Evolutionary conservation across 805 yeast genomes (phyloP).

Genomic region (Lipomyces orientalis): DNA sequence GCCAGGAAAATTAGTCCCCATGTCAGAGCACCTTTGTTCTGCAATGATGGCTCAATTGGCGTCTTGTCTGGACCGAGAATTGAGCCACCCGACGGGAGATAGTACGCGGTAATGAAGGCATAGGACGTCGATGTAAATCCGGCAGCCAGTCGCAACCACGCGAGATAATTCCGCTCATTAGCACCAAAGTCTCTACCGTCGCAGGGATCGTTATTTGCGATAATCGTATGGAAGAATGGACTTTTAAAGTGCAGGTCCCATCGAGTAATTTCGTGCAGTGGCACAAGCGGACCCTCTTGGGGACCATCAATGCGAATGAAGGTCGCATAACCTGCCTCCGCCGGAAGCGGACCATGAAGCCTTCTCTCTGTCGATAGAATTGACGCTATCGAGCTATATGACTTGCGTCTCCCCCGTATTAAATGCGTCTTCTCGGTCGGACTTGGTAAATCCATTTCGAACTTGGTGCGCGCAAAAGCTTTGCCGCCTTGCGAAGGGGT

Average conservation of each 20-base stretch:
- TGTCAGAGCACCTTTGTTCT: conserved; percentile 33
- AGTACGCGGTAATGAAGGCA: conserved; percentile 31
- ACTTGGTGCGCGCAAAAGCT: neutral
- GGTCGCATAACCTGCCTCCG: conserved; percentile 23
- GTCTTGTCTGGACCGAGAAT: conserved; percentile 27
- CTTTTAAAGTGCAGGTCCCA: conserved; percentile 35
- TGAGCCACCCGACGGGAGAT: conserved; percentile 31
- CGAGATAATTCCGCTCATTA: conserved; percentile 36
- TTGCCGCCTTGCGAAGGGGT: neutral
- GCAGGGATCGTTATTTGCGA: conserved; percentile 29
- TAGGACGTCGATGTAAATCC: conserved; percentile 31
- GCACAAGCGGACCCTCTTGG: conserved; percentile 24
- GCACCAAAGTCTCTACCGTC: conserved; percentile 36
- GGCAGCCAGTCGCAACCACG: conserved; percentile 37
- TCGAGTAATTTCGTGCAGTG: conserved; percentile 31
- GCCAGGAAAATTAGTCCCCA: conserved; percentile 32
- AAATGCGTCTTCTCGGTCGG: neutral
- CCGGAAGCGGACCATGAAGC: conserved; percentile 19
- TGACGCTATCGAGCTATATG: conserved; percentile 21
- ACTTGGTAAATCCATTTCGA: neutral
- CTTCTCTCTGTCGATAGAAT: neutral
- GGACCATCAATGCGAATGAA: conserved; percentile 32
- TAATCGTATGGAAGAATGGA: conserved; percentile 29
- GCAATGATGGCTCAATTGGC: conserved; percentile 22
- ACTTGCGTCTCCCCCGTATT: neutral